Conservation (phyloP, 2,329 filamentous ascomycete species). For the Didymella segeticola region DNA sequence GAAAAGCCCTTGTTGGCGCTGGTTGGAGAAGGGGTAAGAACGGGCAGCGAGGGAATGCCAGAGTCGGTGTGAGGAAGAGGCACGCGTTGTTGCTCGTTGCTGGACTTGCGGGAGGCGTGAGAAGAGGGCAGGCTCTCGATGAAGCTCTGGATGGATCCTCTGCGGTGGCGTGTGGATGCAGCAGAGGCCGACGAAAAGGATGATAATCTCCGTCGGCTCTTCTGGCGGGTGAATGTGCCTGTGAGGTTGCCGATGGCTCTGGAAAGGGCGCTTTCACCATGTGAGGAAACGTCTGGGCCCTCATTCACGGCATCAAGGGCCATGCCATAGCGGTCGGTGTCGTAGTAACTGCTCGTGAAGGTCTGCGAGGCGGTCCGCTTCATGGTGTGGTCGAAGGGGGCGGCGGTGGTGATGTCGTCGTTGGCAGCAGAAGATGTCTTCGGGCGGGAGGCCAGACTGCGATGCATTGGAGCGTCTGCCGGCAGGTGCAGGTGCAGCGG, state of each 20-base stretch:
- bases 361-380: conserved; percentile 49
- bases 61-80: conserved; percentile 45
- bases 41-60: conserved; percentile 31
- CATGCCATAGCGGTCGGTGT: conserved; percentile 27
- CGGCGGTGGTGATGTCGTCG: conserved; percentile 38
- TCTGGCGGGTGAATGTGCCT: conserved; percentile 40
- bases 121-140: conserved; percentile 32
- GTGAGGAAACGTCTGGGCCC: conserved; percentile 29
- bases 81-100: conserved; percentile 30
- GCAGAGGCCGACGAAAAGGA: conserved; percentile 38
- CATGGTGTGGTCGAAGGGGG: conserved; percentile 39
- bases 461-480: conserved; percentile 43
- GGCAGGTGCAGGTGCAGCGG: conserved; percentile 16
- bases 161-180: conserved; percentile 27
- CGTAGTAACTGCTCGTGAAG: conserved; percentile 37
- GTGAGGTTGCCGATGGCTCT: conserved; percentile 38
- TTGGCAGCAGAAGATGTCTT: conserved; percentile 54
- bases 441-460: conserved; percentile 47
- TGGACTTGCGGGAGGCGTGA: conserved; percentile 27
- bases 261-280: conserved; percentile 37
- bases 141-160: conserved; percentile 39
- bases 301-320: conserved; percentile 42
- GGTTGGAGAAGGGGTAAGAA: conserved; percentile 15
- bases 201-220: conserved; percentile 44
- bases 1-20: conserved; percentile 31